A percentile compares a stretch with the other conserved stretches of the same genome.
These are phyloP conservation scores for Suillus subluteus DNA, from an alignment of 768 basidiomycete genomes.

Conservation along the genomic window DNA sequence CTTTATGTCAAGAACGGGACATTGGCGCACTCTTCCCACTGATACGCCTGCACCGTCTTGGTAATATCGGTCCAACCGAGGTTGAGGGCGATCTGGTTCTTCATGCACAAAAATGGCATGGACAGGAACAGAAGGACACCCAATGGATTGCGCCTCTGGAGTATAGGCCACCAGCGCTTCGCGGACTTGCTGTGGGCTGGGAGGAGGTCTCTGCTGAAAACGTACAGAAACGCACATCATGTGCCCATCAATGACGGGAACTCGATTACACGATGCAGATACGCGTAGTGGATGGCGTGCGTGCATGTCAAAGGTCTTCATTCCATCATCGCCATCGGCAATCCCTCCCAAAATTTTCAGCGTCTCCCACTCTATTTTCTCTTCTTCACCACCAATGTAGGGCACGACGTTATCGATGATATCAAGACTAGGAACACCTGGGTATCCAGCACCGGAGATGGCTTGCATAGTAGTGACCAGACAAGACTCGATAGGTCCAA, in stretches of 20 bases:
- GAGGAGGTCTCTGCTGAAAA: slow-evolving; percentile 79
- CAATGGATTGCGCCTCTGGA: slow-evolving; percentile 72
- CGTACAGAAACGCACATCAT: slow-evolving; percentile 87
- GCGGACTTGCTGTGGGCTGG: slow-evolving; percentile 84
- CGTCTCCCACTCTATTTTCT: slow-evolving; percentile 99
- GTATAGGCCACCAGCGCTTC: slow-evolving; percentile 77
- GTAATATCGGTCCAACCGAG: slow-evolving; percentile 86
- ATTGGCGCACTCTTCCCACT: slow-evolving; percentile 90
- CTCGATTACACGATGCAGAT: slow-evolving; percentile 92
- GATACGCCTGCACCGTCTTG: slow-evolving; percentile 91
- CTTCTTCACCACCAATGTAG: slow-evolving; percentile 91
- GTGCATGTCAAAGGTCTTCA: slow-evolving; percentile 84
- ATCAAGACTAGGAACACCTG: slow-evolving; percentile 87
- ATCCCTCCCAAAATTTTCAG: slow-evolving; percentile 94
- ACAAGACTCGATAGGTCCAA: slow-evolving; percentile 92
- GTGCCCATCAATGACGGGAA: slow-evolving; percentile 95
- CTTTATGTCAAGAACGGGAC: slow-evolving; percentile 92
- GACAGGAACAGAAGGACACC: slow-evolving; percentile 83
- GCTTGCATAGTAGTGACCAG: slow-evolving; percentile 97
- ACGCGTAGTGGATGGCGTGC: slow-evolving; percentile 78
- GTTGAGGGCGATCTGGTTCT: slow-evolving; percentile 91
- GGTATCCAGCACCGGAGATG: slow-evolving; percentile 97
- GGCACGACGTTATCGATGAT: slow-evolving; percentile 97
- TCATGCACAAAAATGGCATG: slow-evolving; percentile 92
- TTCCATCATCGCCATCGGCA: slow-evolving; percentile 53